Conservation (phyloP, 148 eudicot genomes). For the Rhododendron ferrugineum region DNA sequence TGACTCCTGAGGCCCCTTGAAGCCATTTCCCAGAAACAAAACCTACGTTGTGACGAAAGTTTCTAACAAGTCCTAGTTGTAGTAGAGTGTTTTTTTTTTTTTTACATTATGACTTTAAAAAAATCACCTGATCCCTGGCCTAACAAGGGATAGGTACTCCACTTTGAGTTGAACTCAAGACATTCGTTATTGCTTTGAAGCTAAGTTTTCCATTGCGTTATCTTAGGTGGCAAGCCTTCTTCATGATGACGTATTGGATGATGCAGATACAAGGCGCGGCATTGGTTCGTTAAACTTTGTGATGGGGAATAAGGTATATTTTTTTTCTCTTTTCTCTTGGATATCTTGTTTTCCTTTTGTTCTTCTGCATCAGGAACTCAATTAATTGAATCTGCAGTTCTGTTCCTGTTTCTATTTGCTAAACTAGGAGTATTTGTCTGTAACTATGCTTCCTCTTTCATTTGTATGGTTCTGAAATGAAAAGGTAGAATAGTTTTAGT, state of each 20-base stretch:
- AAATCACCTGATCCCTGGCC: background rate
- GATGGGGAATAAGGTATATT: constrained; percentile 72
- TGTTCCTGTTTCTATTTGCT: background rate
- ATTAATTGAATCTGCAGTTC: background rate
- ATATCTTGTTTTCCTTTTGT: background rate
- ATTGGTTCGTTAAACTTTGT: constrained; percentile 66
- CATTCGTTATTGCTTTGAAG: background rate
- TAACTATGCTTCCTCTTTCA: background rate
- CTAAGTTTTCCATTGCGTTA: constrained; percentile 1
- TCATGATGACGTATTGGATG: constrained; percentile 98
- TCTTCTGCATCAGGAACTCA: background rate
- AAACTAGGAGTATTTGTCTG: background rate
- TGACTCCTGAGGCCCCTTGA: background rate
- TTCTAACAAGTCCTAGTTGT: background rate
- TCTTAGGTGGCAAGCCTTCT: constrained; percentile 96
- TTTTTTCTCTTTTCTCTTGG: background rate
- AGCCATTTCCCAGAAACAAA: background rate
- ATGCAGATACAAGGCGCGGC: constrained; percentile 96
- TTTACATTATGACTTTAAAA: background rate
- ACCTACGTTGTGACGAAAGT: background rate
- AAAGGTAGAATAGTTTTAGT: background rate
- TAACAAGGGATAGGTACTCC: background rate
- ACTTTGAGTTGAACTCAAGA: constrained; percentile 1
- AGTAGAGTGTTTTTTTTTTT: background rate
- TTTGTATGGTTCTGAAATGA: background rate